Evolutionary conservation across 345 rosid genomes (phyloP), one percentile per base, ranked within the genome.

Genomic region (Hibiscus syriacus): DNA sequence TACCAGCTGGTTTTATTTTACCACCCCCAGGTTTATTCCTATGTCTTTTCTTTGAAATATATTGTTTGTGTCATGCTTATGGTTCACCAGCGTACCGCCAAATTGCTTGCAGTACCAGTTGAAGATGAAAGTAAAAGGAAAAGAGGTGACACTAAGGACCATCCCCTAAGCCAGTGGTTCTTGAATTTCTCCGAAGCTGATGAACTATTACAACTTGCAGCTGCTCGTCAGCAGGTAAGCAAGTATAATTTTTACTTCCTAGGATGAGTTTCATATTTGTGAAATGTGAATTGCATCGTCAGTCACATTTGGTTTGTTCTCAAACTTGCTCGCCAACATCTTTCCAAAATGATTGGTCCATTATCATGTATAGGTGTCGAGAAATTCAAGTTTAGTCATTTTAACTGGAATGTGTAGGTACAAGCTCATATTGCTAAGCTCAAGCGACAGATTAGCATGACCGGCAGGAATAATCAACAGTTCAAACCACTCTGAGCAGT

Each of bases 371-470:
- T 3, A 13, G 2, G 16, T 23, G 11, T 74, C 16, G 38, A 25
- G 34, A 26, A n/a, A n/a, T n/a, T n/a, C n/a, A n/a, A n/a, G n/a
- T 66, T 55, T 65, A 20, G 56, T 69, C 60, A 38, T 50, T 71
- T 58, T 27, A 6, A 36, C 55, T 58, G n/a, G 53, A 52, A 64
- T 63, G 29, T 39, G 76, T 67, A 89, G 92, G 90, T 89, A 67
- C 89, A 84, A 87, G 81, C 84, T 62, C 89, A 89, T 82, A 89
- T 87, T 58, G 84, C 85, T 12, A 89, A 85, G 74, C 82, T 84
- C 50, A 84, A 79, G 76, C 74, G 85, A 70, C 92, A 89, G 63
- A 80, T 85, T 77, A 85, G 79, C 70, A 27, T 89, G 80, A 68
- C 87, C 34, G 92, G 87, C 48, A 90, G 92, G 75, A n/a, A 82